Percentiles rank a stretch among this genome's conserved stretches.
phyloP scores from a whole-genome alignment of 768 basidiomycete genomes.

The Suillus variegatus region DNA sequence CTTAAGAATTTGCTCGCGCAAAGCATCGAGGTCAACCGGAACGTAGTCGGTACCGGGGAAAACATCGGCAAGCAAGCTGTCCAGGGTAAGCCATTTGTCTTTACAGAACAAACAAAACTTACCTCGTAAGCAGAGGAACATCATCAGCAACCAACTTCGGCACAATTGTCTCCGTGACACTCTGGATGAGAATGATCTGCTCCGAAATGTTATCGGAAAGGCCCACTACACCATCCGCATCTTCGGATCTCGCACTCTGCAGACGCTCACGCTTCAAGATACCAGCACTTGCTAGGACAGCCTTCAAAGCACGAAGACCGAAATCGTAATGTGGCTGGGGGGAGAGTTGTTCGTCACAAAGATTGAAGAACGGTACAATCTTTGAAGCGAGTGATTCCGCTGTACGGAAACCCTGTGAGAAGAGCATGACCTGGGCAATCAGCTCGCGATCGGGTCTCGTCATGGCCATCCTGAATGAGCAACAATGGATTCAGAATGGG shows the following conservation, averaged over 20 bases:
- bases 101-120: conserved; percentile 20
- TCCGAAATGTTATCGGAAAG: conserved; percentile 80
- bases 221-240: conserved; percentile 44
- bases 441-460: conserved; percentile 97
- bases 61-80: conserved; percentile 89
- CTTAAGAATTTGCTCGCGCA: conserved; percentile 82
- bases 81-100: not conserved
- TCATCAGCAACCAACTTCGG: conserved; percentile 98
- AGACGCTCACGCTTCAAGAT: conserved; percentile 94
- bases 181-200: conserved; percentile 97
- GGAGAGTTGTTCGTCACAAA: conserved; percentile 96
- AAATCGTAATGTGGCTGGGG: conserved; percentile 99
- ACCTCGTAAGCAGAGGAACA: conserved; percentile 93
- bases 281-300: conserved; percentile 95
- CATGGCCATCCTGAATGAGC: conserved; percentile 86
- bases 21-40: conserved; percentile 83
- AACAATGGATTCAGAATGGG: conserved; percentile 14
- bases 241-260: conserved; percentile 44
- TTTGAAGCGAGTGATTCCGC: conserved; percentile 98
- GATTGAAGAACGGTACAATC: conserved; percentile 98
- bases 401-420: conserved; percentile 98
- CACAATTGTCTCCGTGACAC: conserved; percentile 97
- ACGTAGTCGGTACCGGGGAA: conserved; percentile 95
- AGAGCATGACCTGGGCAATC: conserved; percentile 99
- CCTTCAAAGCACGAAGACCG: conserved; percentile 94